These are phyloP conservation scores for Vanilla planifolia DNA, from an alignment of 106 monocot genomes.

Conservation along the genomic window DNA sequence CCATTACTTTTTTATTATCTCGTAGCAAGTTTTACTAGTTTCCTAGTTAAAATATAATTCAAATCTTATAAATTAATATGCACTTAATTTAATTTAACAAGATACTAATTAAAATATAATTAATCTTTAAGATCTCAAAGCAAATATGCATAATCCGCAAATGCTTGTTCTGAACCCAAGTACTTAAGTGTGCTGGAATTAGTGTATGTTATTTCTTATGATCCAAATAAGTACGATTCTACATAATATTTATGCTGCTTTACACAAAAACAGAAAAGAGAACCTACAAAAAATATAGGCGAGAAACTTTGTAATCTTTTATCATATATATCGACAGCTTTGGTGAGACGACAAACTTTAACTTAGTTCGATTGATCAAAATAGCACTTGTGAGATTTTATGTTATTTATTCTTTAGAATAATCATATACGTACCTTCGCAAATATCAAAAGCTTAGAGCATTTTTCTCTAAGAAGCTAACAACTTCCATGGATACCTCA, in stretches of 20 bases:
- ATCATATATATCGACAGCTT: too few species aligned
- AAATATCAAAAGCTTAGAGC: constrained; percentile 36
- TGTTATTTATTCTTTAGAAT: background rate
- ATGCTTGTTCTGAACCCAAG: constrained; percentile 27
- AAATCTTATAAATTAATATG: too few species aligned
- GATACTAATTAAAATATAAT: background rate
- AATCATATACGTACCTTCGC: too few species aligned
- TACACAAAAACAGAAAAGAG: too few species aligned
- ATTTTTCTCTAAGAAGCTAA: constrained; percentile 16
- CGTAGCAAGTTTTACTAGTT: constrained; percentile 21
- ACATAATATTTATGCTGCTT: constrained; percentile 32
- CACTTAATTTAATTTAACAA: background rate
- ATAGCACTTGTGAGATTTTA: too few species aligned
- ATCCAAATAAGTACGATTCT: constrained; percentile 24
- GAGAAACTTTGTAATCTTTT: too few species aligned
- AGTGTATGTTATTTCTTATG: constrained; percentile 8
- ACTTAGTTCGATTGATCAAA: too few species aligned
- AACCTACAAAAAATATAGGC: too few species aligned
- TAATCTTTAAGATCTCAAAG: constrained; percentile 10
- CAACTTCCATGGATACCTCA: constrained; percentile 2
- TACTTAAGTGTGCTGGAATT: constrained; percentile 29
- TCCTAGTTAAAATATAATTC: constrained; percentile 17
- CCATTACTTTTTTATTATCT: constrained; percentile 21
- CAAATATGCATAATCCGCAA: constrained; percentile 27
- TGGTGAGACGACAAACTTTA: too few species aligned